Base-by-base conservation (phyloP, 345 rosid genomes). In the Boechera stricta region DNA sequence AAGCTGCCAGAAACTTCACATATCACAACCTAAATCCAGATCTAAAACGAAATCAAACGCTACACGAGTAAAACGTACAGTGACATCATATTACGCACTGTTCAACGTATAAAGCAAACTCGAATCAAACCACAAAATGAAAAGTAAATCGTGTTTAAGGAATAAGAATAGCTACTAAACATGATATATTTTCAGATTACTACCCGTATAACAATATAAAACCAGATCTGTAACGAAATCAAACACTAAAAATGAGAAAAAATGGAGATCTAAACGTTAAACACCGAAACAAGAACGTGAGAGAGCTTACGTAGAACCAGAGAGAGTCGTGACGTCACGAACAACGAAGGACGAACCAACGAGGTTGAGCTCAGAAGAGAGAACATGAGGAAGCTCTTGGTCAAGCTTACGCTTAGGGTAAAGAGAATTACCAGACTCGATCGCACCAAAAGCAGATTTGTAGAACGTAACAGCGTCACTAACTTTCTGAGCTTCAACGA, bases 361-460 rank as follows among this genome's bases (percentile, higher is more conserved):
- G 57, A 95, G 82, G 57, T 75, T 75, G 11, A 95, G 88, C 80
- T 89, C 86, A 70, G 94, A 86, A 15, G 89, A 87, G 71, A 89
- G 81, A 55, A 94, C 80, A 67, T 87, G 94, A 79, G 98, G 99
- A 54, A 85, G 82, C 82, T 92, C 98, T 87, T 91, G 93, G 11
- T 91, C 98, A 5, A 93, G 92, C 84, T 92, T 95, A 45, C 98
- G 98, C 87, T 95, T 91, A 29, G 94, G 88, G 74, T 88, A 81
- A 63, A 87, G 71, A 24, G 86, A 77, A 48, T 94, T 92, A 39
- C 84, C 80, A 26, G 78, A 64, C 84, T 92, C 97, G 33, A 78
- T 82, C 7, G 98, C 98, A 2, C 88, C 96, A 36, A 95, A 92
- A 12, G 88, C 96, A 0, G 82, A 48, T 85, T 89, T 92, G 90